Conservation (phyloP, 495 filamentous ascomycete genomes). For the Daldinia concentrica region DNA sequence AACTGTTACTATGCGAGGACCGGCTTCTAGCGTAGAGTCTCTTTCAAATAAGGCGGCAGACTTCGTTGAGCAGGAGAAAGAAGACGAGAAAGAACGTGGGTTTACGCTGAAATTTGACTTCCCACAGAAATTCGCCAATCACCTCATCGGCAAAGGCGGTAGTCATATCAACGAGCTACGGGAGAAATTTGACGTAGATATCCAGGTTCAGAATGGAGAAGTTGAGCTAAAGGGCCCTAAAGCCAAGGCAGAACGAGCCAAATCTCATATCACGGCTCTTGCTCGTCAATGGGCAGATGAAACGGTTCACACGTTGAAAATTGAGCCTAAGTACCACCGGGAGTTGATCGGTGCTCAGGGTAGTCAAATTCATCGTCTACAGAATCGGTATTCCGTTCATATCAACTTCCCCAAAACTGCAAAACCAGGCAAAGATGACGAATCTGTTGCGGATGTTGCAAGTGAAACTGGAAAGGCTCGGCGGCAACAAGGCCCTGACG, state of each 20-base stretch:
- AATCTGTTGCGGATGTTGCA: conserved; percentile 70
- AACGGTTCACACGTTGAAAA: conserved; percentile 83
- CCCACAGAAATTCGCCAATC: conserved; percentile 91
- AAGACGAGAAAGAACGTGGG: conserved; percentile 87
- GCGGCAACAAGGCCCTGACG: conserved; percentile 83
- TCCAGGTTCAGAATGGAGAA: conserved; percentile 81
- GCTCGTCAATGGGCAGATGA: conserved; percentile 87
- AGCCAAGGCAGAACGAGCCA: conserved; percentile 80
- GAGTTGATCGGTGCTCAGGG: conserved; percentile 91
- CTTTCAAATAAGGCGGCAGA: conserved; percentile 72
- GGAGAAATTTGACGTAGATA: conserved; percentile 97
- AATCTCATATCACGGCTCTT: conserved; percentile 75
- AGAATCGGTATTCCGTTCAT: conserved; percentile 88
- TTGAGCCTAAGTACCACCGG: conserved; percentile 84
- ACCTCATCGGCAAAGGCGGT: conserved; percentile 90
- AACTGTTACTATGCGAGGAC: conserved; percentile 78
- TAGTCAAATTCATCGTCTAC: conserved; percentile 89
- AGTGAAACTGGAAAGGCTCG: conserved; percentile 75
- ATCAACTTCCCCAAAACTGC: conserved; percentile 89
- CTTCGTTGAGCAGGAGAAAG: conserved; percentile 84
- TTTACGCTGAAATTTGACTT: conserved; percentile 88
- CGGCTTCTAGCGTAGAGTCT: conserved; percentile 71
- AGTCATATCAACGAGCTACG: conserved; percentile 95
- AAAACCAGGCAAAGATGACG: conserved; percentile 70
- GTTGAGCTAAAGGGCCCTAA: conserved; percentile 69